Evolutionary conservation across 352 stramenopile species (phyloP), one percentile per base, ranked within the genome.

Genomic region (Phytophthora tubulina): DNA sequence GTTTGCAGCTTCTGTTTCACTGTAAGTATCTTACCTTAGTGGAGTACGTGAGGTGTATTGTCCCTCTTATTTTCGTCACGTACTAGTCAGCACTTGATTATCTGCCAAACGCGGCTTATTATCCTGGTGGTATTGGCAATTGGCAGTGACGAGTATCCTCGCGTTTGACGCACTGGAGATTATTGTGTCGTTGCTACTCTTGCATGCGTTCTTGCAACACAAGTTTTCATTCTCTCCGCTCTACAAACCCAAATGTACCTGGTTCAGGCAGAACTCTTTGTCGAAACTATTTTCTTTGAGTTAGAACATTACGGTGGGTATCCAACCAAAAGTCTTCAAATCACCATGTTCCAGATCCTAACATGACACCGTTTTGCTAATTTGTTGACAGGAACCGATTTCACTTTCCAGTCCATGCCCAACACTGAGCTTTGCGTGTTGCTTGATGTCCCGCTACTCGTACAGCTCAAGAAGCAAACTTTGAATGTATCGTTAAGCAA

Each of bases 11-110:
- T 35, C 56, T 82, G 0, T 82, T 76, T 68, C 58, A 56, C 15
- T 74, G 67, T 31, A 65, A 80, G 27, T 73, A 71, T 42, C 42
- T 79, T 2, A 33, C 64, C 8, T 53, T 82, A 4, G 63, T 67
- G 39, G 68, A 82, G 67, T 80, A 80, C 56, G 48, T 80, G 53
- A 64, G 78, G 41, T 80, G 68, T 30, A 51, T 80, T 13, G 61
- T 80, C 13, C 76, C 76, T 4, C 48, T 70, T 21, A 31, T 76
- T 11, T 83, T 75, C 57, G 54, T 66, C 4, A 4, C 63, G 14
- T 84, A 81, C 52, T 57, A 76, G 30, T 30, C 72, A 6, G 38
- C 75, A 21, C 63, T 87, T 10, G 67, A 64, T n/a, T 7, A 76
- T 3, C 49, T 86, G 27, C 78, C 78, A 3, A 74, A 77, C 21